Conservation (phyloP, 371 early-diverging fungal species). For the Nematocida sp. region DNA sequence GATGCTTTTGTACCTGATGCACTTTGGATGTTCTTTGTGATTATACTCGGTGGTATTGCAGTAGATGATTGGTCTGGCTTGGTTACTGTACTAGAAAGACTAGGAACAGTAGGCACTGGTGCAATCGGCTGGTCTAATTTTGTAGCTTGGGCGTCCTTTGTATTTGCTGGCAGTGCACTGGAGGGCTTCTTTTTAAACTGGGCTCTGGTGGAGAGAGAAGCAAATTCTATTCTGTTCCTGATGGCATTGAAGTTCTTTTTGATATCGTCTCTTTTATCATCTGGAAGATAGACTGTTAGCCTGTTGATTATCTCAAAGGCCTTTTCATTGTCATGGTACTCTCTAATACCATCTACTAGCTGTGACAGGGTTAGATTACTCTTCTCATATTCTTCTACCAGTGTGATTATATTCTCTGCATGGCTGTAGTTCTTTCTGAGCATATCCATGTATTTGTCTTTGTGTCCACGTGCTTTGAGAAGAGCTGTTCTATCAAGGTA, state of each 20-base stretch:
- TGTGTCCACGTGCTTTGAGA: background rate
- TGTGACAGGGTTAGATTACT: constrained; percentile 28
- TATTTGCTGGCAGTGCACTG: background rate
- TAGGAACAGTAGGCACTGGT: no score
- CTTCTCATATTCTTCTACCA: constrained; percentile 36
- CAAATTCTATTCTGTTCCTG: constrained; percentile 55
- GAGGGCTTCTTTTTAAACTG: background rate
- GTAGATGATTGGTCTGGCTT: no score
- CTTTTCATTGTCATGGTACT: constrained; percentile 2
- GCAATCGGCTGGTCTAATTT: no score
- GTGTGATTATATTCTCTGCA: background rate
- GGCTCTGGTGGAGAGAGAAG: constrained; percentile 36
- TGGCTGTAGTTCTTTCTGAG: constrained; percentile 15
- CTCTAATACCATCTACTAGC: constrained; percentile 40
- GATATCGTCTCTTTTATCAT: constrained; percentile 40
- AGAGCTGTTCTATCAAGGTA: constrained; percentile 54
- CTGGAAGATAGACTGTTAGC: constrained; percentile 25
- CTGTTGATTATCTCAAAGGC: constrained; percentile 53
- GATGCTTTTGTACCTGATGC: no score
- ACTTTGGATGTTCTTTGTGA: no score
- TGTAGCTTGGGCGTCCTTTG: no score
- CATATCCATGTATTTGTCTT: constrained; percentile 13
- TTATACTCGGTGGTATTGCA: no score
- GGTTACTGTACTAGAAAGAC: no score
- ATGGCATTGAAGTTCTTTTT: constrained; percentile 41